Evolutionary conservation across 768 basidiomycete genomes (phyloP), one percentile per base, ranked within the genome.

Genomic region (Psilocybe subaeruginosa): DNA sequence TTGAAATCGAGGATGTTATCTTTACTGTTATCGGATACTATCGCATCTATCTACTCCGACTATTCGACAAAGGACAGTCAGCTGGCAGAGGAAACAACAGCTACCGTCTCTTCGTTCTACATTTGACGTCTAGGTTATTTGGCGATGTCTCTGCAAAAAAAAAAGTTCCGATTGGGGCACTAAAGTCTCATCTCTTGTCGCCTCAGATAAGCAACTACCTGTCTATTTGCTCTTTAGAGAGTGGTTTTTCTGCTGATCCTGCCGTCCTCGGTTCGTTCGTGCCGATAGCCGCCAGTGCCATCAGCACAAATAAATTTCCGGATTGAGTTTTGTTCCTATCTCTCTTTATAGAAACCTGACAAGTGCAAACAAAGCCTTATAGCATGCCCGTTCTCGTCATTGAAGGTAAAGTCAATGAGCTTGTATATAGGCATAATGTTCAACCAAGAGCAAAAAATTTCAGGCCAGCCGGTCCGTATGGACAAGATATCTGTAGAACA

Each of bases 401-500:
- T 43, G 41, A 43, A 43, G 41, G 41, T 43, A 43, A 12, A 12
- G 14, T 43, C 41, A 12, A 43, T n/a, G 11, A 9, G 5, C n/a
- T 43, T 5, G 14, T 43, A 14, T 4, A n/a, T 5, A 11, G n/a
- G 11, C n/a, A 14, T 43, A 2, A 8, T 8, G 37, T 14, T 43
- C 1, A 12, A 53, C 51, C 16, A 35, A 53, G 9, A 53, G 51
- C 14, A 17, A 53, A 53, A 30, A 53, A 30, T 2, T 27, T 12
- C 48, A 63, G 62, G 48, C 17, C 51, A 58, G 37, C 30, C 54
- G 39, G 27, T 65, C 55, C 50, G 35, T 27, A 62, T 68, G 16
- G 56, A 52, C 12, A 60, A 59, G 66, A 62, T 62, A 56, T 39
- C 59, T 8, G 61, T 53, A 30, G 57, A 66, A 17, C 51, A 81